phyloP scores from a whole-genome alignment of 1,139 yeast genomes.

The Pneumocystis murina region DNA sequence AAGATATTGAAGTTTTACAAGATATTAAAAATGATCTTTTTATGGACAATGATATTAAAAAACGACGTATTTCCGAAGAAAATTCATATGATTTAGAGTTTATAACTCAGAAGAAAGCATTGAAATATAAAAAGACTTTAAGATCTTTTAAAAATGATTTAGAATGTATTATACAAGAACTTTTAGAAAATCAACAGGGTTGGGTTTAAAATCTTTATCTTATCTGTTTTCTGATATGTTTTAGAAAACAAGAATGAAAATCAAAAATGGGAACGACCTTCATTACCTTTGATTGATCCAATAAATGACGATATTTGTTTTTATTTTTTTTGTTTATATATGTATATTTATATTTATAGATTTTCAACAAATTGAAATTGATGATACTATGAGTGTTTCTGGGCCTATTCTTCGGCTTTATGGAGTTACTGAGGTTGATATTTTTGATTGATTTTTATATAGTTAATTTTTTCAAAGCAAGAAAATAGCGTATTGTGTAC shows the following conservation, averaged over 20 bases:
- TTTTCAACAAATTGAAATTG: conserved; percentile 92
- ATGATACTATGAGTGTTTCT: conserved; percentile 42
- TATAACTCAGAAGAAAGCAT: not conserved
- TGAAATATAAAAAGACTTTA: not conserved
- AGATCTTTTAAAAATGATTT: conserved; percentile 36
- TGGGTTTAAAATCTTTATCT: conserved; percentile 12
- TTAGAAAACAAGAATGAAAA: conserved; percentile 19
- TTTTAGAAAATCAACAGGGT: conserved; percentile 15
- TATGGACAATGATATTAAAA: not conserved
- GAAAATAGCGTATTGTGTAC: conserved; percentile 85
- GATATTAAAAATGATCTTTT: conserved; percentile 1
- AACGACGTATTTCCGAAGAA: not conserved
- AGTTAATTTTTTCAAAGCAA: conserved; percentile 15
- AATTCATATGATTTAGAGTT: not conserved
- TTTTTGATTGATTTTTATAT: not conserved
- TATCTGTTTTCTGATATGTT: not conserved
- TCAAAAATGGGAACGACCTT: conserved; percentile 51
- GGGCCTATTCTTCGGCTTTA: conserved; percentile 65
- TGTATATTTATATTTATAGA: conserved; percentile 16
- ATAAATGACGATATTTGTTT: conserved; percentile 32
- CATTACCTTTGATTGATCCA: conserved; percentile 38
- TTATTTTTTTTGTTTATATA: conserved; percentile 1
- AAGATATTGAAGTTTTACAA: not conserved
- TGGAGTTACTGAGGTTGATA: conserved; percentile 55
- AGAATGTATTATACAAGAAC: conserved; percentile 27